Conservation (phyloP, 371 early-diverging fungal species). For the Cokeromyces recurvatus region DNA sequence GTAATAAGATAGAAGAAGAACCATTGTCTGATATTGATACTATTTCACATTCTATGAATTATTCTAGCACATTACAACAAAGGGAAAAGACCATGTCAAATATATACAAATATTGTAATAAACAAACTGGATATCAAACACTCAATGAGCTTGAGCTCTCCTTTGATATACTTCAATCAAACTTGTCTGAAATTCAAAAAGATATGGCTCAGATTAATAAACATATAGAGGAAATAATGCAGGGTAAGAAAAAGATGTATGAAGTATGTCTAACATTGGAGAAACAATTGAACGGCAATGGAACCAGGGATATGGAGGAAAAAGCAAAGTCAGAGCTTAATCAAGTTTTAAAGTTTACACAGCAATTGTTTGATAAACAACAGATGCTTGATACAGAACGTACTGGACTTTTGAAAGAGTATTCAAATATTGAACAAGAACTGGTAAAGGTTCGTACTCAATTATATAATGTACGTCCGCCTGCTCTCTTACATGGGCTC, state of each 20-base stretch:
- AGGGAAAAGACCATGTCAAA: too few relatives aligned
- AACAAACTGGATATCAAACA: slow-evolving; percentile 6
- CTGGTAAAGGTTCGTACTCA: slow-evolving; percentile 31
- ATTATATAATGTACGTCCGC: slow-evolving; percentile 47
- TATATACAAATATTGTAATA: too few relatives aligned
- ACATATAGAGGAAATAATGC: slow-evolving; percentile 30
- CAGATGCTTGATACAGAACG: slow-evolving; percentile 23
- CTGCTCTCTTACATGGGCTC: slow-evolving; percentile 46
- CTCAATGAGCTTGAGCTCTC: slow-evolving; percentile 53
- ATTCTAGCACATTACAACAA: too few relatives aligned
- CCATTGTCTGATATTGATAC: not conserved
- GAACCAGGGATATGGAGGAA: not conserved
- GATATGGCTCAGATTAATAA: slow-evolving; percentile 45
- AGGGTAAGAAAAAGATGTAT: slow-evolving; percentile 50
- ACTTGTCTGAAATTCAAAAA: slow-evolving; percentile 53
- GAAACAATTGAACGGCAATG: slow-evolving; percentile 5
- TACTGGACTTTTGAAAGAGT: slow-evolving; percentile 29
- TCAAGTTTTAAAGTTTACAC: slow-evolving; percentile 26
- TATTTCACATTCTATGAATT: too few relatives aligned
- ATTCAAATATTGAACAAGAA: slow-evolving; percentile 25
- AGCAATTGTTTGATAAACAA: slow-evolving; percentile 33
- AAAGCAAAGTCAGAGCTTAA: slow-evolving; percentile 28
- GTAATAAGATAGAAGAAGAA: not conserved
- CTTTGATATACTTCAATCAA: slow-evolving; percentile 54
- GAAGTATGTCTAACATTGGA: slow-evolving; percentile 45